Evolutionary conservation across 768 basidiomycete genomes (phyloP).

Genomic region (Amanita pallidorosea): DNA sequence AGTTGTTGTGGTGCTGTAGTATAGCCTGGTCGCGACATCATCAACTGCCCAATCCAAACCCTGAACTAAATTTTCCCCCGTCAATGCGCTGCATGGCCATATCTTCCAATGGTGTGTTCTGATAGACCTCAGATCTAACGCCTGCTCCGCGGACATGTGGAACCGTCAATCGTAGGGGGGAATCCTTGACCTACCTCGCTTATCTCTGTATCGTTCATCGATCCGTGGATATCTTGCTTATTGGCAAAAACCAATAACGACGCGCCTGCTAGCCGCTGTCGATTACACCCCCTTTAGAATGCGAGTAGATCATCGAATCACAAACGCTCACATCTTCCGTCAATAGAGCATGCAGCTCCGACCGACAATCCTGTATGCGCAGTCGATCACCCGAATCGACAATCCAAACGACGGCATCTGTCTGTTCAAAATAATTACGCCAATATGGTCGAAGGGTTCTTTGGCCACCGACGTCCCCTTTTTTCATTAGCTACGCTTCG

Average conservation of each 20-base stretch:
- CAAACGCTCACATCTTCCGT: constrained; percentile 73
- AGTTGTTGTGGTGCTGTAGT: constrained; percentile 45
- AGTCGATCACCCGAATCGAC: constrained; percentile 91
- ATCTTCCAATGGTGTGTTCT: constrained; percentile 88
- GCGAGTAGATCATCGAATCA: constrained; percentile 5
- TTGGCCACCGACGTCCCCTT: constrained; percentile 99
- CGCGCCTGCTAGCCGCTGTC: constrained; percentile 87
- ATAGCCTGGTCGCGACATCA: constrained; percentile 79
- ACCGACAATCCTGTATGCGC: constrained; percentile 82
- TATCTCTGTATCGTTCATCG: constrained; percentile 77
- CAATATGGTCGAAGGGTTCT: constrained; percentile 94
- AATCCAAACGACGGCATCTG: constrained; percentile 97
- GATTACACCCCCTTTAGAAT: constrained; percentile 8
- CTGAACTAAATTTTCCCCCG: constrained; percentile 71
- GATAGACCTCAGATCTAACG: constrained; percentile 72
- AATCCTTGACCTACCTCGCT: constrained; percentile 47
- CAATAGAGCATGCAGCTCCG: constrained; percentile 78
- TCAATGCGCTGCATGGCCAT: constrained; percentile 86
- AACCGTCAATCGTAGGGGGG: background rate
- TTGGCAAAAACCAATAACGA: constrained; percentile 94
- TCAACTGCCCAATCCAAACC: constrained; percentile 90
- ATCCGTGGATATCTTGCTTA: constrained; percentile 90
- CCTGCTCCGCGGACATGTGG: constrained; percentile 28
- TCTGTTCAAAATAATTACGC: constrained; percentile 98
- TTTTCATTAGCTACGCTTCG: background rate